phyloP scores from a whole-genome alignment of 139 green algal genomes.

The Tetratostichococcus sp. region DNA sequence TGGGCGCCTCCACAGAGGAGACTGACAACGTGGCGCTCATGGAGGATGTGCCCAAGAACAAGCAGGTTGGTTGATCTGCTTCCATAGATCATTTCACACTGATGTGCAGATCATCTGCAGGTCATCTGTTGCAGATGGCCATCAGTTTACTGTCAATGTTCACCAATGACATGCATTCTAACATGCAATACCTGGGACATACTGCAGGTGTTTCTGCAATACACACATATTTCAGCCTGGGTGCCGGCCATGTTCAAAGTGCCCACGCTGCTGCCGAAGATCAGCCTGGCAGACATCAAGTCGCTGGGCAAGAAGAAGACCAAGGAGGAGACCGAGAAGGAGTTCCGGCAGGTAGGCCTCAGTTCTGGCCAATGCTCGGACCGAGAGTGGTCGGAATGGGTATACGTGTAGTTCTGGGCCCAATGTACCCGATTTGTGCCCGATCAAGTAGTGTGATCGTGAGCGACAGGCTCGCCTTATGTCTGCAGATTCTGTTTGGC shows the following conservation, averaged over 20 bases:
- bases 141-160: no score
- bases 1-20: neutral
- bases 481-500: constrained; percentile 52
- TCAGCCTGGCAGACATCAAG: neutral
- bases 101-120: no score
- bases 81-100: no score
- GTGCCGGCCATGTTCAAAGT: neutral
- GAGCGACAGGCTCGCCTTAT: no score
- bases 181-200: no score
- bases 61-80: neutral
- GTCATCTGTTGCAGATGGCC: no score
- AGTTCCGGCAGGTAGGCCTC: neutral
- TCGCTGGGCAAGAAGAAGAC: neutral
- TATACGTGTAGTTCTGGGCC: no score
- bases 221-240: neutral
- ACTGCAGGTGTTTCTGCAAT: neutral
- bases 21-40: neutral
- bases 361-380: neutral
- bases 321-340: neutral
- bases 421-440: no score
- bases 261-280: neutral
- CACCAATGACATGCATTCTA: no score
- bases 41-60: neutral
- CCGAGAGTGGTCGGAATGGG: no score
- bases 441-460: no score